Conservation (phyloP, 495 filamentous ascomycete genomes). For the Talaromyces adpressus region DNA sequence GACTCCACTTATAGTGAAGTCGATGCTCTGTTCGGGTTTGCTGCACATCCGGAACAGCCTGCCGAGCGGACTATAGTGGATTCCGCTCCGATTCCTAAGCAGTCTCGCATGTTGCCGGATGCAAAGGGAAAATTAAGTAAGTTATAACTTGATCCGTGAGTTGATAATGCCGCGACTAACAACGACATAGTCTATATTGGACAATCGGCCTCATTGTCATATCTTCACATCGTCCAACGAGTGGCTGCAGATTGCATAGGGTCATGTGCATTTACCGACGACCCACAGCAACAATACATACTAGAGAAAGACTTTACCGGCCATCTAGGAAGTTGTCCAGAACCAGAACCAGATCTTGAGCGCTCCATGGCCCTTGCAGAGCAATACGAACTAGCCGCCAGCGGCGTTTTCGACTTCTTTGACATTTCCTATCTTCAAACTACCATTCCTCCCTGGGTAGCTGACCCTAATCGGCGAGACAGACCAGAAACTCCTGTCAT, state of each 20-base stretch:
- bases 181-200: slow-evolving; percentile 10
- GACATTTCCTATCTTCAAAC: slow-evolving; percentile 13
- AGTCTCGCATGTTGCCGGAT: not conserved
- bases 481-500: slow-evolving; percentile 12
- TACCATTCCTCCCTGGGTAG: not conserved
- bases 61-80: not conserved
- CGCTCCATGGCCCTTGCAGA: not conserved
- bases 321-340: not conserved
- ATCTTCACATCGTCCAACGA: slow-evolving; percentile 10
- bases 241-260: slow-evolving; percentile 7
- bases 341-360: not conserved
- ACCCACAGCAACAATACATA: slow-evolving; percentile 10
- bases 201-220: slow-evolving; percentile 9
- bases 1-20: not conserved
- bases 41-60: not conserved
- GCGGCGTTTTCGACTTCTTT: slow-evolving; percentile 31
- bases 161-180: too few relatives aligned
- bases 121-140: not conserved
- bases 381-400: slow-evolving; percentile 37
- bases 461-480: not conserved
- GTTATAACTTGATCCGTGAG: too few relatives aligned
- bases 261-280: slow-evolving; percentile 9
- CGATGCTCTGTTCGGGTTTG: not conserved
- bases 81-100: not conserved
- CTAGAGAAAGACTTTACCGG: slow-evolving; percentile 8